Conservation (phyloP, 495 filamentous ascomycete species). For the Penicillium paxilli region DNA sequence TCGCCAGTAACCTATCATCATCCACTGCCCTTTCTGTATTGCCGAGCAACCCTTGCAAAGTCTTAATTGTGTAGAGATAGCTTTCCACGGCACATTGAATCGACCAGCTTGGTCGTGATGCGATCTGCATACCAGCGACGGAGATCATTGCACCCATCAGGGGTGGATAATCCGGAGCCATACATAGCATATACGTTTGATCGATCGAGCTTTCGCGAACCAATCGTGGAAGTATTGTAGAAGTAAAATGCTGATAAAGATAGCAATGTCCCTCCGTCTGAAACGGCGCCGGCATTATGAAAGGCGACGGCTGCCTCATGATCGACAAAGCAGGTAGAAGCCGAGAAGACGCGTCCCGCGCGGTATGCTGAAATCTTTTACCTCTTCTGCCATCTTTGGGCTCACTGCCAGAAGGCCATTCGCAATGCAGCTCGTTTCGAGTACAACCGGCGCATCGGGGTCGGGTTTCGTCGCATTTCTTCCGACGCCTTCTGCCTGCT, state of each 20-base stretch:
- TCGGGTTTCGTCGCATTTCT: constrained; percentile 17
- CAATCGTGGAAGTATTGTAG: constrained; percentile 6
- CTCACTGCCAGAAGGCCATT: constrained; percentile 6
- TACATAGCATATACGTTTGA: constrained; percentile 10
- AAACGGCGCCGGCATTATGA: constrained; percentile 10
- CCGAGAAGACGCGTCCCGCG: not conserved
- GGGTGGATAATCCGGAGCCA: constrained; percentile 13
- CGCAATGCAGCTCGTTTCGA: constrained; percentile 7
- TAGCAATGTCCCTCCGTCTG: constrained; percentile 9
- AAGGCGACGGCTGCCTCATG: not conserved
- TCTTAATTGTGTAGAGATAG: constrained; percentile 8
- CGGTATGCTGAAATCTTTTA: not conserved
- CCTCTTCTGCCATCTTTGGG: constrained; percentile 1
- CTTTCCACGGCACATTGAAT: constrained; percentile 4
- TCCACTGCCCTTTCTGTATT: not conserved
- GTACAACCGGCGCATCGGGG: constrained; percentile 11
- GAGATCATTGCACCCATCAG: constrained; percentile 16
- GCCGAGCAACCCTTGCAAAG: not conserved
- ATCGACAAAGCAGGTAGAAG: not conserved
- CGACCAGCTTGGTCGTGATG: constrained; percentile 1
- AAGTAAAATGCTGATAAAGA: constrained; percentile 11
- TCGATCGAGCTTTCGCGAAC: constrained; percentile 11
- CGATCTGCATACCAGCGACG: constrained; percentile 12
- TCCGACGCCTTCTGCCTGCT: constrained; percentile 14
- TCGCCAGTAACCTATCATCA: constrained; percentile 12